Conservation (phyloP, 1,284 basidiomycete species). For the Vanrija sp. region DNA sequence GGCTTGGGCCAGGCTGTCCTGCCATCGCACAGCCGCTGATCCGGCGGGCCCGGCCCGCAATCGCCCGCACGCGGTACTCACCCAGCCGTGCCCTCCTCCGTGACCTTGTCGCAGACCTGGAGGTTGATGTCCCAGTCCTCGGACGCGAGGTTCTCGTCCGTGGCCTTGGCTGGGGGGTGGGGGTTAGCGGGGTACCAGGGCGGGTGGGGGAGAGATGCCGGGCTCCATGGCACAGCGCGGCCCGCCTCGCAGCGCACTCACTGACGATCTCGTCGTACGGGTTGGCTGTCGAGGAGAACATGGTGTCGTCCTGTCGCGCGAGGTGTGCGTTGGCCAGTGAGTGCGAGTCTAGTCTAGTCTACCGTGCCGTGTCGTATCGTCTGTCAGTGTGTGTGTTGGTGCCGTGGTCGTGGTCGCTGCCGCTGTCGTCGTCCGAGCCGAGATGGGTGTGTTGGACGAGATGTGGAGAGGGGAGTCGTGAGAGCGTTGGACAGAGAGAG, state of each 20-base stretch:
- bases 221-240: not conserved
- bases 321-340: too few species aligned
- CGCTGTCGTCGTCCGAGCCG: not conserved
- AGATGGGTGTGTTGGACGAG: not conserved
- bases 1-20: too few species aligned
- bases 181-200: not conserved
- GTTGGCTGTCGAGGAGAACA: constrained; percentile 57
- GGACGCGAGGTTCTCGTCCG: constrained; percentile 86
- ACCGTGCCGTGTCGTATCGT: too few species aligned
- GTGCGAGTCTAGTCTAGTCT: too few species aligned
- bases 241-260: constrained; percentile 50
- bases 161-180: constrained; percentile 70
- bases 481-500: too few species aligned
- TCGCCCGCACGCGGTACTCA: constrained; percentile 45
- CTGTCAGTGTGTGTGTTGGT: too few species aligned
- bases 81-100: constrained; percentile 79
- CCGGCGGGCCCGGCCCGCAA: not conserved
- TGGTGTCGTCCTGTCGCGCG: constrained; percentile 25
- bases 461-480: not conserved
- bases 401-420: not conserved
- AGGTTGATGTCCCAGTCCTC: constrained; percentile 97
- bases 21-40: too few species aligned
- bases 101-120: constrained; percentile 94
- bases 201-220: too few species aligned
- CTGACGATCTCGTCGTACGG: constrained; percentile 92